Conservation (phyloP, 768 basidiomycete species). For the Boletus vermiculosoides region DNA sequence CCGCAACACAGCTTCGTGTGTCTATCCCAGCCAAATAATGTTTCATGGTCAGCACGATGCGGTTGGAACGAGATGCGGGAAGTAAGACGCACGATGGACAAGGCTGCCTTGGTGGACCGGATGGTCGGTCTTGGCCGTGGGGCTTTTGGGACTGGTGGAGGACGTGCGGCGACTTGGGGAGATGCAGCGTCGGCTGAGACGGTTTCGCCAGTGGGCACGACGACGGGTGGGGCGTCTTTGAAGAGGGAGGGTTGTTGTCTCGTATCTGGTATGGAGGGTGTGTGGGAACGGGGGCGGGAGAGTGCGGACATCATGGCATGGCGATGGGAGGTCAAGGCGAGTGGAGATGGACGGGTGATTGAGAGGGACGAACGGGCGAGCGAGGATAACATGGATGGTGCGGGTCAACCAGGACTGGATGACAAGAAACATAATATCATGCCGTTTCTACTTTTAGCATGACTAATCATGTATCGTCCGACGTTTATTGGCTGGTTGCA, state of each 20-base stretch:
- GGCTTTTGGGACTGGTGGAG: constrained; percentile 65
- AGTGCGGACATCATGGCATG: constrained; percentile 70
- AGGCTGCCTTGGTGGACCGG: constrained; percentile 71
- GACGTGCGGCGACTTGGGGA: constrained; percentile 69
- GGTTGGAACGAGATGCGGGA: background rate
- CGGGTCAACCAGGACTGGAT: background rate
- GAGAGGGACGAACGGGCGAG: constrained; percentile 15
- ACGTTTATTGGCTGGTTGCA: constrained; percentile 5
- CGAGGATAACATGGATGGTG: constrained; percentile 23
- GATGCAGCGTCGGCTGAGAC: constrained; percentile 61
- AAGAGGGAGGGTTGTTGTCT: constrained; percentile 21
- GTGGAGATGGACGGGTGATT: background rate
- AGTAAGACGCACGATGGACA: constrained; percentile 57
- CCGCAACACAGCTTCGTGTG: constrained; percentile 71
- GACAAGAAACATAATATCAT: too few species aligned
- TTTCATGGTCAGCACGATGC: background rate
- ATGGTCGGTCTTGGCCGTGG: constrained; percentile 65
- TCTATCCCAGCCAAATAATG: constrained; percentile 43
- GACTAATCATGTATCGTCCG: constrained; percentile 21
- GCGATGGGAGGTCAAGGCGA: constrained; percentile 31
- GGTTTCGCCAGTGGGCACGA: constrained; percentile 44
- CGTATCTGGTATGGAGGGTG: constrained; percentile 20
- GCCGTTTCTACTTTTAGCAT: background rate
- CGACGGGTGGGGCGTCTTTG: constrained; percentile 51
- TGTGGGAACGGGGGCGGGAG: constrained; percentile 33